Base-by-base conservation (phyloP, 139 green algal genomes). In the Auxenochlorella pyrenoidosa region DNA sequence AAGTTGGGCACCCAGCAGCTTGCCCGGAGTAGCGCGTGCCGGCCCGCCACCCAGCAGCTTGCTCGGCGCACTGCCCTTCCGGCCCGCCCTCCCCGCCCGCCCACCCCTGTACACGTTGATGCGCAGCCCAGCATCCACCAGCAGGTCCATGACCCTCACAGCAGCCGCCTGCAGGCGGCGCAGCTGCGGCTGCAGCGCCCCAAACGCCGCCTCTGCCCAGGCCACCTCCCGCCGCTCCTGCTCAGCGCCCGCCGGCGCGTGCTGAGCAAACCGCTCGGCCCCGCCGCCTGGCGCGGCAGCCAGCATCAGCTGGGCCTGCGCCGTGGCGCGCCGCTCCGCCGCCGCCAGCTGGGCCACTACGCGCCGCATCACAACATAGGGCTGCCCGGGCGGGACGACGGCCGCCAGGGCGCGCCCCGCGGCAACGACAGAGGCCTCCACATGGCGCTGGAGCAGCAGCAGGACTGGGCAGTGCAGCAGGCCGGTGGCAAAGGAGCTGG, bases 381-480 rank as follows among this genome's bases (percentile, higher is more conserved):
- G 73, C 40, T 51, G 38, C 0, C 47, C 24, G 0, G 22, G 24
- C 10, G 38, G 72, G 18, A 79, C 10, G 21, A 36, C 73, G 32
- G 40, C 75, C 0, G 75, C 75, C 30, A 43, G 43, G 13, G 75
- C 75, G 70, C 36, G 70, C 13, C 19, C 75, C 5, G 60, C 80
- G 15, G 32, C 43, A 21, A 36, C 60, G 0, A 15, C 26, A 8
- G 80, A 32, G 13, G 40, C 63, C 59, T 85, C 80, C 80, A 77
- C 63, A 63, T 85, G 80, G 34, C 80, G 80, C 22, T 26, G 60
- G 13, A 85, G 80, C 60, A 85, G 80, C 80, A 85, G 80, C 80
- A 85, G 60, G 28, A 85, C 47, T 38, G 80, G 80, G 80, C 80
- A 83, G 63, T 60, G 4, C 16, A 63, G 40, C 16, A 40, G 24